Conservation (phyloP, 2,329 filamentous ascomycete species). For the Fusarium piperis region DNA sequence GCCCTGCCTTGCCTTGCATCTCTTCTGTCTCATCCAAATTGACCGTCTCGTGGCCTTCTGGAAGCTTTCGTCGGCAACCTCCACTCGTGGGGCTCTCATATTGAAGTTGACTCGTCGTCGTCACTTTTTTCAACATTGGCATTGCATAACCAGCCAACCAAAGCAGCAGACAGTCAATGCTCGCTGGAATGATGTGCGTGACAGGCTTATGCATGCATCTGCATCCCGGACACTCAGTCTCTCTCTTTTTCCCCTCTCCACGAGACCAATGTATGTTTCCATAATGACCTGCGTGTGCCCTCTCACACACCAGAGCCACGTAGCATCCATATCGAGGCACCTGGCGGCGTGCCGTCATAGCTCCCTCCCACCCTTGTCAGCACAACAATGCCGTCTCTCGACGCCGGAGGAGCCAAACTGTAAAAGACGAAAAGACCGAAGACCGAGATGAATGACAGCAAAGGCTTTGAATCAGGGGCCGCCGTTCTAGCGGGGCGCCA, state of each 20-base stretch:
- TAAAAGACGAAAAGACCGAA: slow-evolving; percentile 5
- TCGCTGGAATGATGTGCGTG: slow-evolving; percentile 16
- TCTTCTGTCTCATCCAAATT: slow-evolving; percentile 16
- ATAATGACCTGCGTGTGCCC: not conserved
- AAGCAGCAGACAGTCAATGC: not conserved
- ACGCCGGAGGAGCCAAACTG: not conserved
- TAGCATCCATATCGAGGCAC: not conserved
- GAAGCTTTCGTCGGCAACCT: slow-evolving; percentile 26
- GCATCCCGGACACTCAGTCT: not conserved
- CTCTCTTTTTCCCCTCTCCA: not conserved
- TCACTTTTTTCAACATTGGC: not conserved
- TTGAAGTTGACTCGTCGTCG: slow-evolving; percentile 17
- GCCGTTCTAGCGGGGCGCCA: slow-evolving; percentile 20
- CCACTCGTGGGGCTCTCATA: slow-evolving; percentile 18
- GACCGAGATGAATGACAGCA: slow-evolving; percentile 5
- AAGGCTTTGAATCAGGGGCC: slow-evolving; percentile 25
- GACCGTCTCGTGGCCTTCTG: slow-evolving; percentile 25
- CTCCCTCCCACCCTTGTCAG: not conserved
- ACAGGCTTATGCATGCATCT: slow-evolving; percentile 12
- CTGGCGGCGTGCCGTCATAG: not conserved
- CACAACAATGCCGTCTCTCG: not conserved
- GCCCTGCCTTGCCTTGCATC: not conserved
- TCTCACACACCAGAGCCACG: not conserved
- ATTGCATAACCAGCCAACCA: not conserved
- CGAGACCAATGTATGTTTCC: not conserved